phyloP scores from a whole-genome alignment of 768 basidiomycete genomes.

The Lactarius quietus region DNA sequence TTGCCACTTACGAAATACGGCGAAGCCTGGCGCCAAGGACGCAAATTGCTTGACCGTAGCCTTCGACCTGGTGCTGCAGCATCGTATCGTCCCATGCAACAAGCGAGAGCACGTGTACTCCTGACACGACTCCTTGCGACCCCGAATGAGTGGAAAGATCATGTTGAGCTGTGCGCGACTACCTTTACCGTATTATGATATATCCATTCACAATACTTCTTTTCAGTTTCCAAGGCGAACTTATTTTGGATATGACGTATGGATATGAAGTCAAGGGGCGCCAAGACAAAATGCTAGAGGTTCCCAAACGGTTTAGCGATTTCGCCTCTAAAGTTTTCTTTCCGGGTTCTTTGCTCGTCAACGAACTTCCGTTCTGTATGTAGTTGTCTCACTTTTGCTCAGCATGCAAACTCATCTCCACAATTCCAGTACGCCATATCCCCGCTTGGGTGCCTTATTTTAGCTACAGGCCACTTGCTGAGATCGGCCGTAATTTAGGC shows the following conservation, averaged over 20 bases:
- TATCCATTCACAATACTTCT: not conserved
- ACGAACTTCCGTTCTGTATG: not conserved
- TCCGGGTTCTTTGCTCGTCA: not conserved
- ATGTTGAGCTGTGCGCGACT: no score
- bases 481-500: constrained; percentile 1
- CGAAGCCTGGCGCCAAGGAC: not conserved
- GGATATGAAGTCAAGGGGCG: constrained; percentile 6
- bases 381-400: not conserved
- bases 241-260: constrained; percentile 10
- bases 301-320: not conserved
- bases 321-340: not conserved
- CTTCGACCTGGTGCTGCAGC: no score
- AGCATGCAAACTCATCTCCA: no score
- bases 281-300: no score
- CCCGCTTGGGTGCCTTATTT: not conserved
- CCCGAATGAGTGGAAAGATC: no score
- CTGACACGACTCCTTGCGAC: no score
- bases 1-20: no score
- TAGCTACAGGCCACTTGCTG: constrained; percentile 6
- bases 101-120: no score
- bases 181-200: no score
- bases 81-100: no score
- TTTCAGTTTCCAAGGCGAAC: constrained; percentile 12
- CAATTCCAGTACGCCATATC: constrained; percentile 2
- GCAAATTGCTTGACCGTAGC: no score